phyloP scores from a whole-genome alignment of 306 rosid species.

The Trifolium dubium region DNA sequence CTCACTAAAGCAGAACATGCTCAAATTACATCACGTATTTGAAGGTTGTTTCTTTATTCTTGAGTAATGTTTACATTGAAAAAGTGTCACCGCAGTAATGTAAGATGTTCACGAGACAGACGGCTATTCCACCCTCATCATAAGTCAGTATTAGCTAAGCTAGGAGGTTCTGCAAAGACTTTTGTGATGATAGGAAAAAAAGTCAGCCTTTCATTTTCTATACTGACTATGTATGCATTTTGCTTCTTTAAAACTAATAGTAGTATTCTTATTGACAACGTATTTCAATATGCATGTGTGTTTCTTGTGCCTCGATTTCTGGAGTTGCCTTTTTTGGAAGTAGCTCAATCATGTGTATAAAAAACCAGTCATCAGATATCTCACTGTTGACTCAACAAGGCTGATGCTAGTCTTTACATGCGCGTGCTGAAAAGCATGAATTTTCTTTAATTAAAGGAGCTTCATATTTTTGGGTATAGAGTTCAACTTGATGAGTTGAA shows the following conservation, averaged over 20 bases:
- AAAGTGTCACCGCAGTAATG: not conserved
- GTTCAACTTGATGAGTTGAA: not conserved
- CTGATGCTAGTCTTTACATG: not conserved
- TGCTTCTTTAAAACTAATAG: not conserved
- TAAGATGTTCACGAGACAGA: not conserved
- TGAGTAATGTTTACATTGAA: not conserved
- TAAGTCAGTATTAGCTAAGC: not conserved
- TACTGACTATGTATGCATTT: not conserved
- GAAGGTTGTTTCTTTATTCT: not conserved
- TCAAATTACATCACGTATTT: not conserved
- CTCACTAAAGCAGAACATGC: not conserved
- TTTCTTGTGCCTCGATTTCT: not conserved
- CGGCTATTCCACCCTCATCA: not conserved
- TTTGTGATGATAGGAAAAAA: too few relatives aligned
- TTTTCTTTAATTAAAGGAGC: not conserved
- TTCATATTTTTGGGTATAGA: not conserved
- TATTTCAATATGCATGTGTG: not conserved
- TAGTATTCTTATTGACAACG: not conserved
- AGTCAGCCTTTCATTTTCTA: too few relatives aligned
- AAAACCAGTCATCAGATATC: not conserved
- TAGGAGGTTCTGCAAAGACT: not conserved
- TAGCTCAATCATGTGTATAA: not conserved
- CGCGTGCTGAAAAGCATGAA: not conserved
- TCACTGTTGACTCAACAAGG: too few relatives aligned
- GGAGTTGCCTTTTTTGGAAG: not conserved